phyloP scores from a whole-genome alignment of 148 eudicot genomes.

The Drosera capensis region DNA sequence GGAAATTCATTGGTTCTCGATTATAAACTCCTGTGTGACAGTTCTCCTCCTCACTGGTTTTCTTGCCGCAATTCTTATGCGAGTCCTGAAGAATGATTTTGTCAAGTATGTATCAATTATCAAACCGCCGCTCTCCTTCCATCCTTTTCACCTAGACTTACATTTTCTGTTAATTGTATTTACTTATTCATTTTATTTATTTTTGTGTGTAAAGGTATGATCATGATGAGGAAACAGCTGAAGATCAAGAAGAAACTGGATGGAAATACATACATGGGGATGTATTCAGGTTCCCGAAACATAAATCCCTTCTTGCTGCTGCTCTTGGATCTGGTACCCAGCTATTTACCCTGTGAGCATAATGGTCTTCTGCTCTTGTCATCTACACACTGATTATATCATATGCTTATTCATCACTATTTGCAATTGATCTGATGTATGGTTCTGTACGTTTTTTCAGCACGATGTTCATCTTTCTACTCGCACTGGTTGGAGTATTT shows the following conservation, averaged over 20 bases:
- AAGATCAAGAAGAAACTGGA: neutral
- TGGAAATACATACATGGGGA: neutral
- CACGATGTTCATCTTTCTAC: neutral
- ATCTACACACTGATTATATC: too few species aligned
- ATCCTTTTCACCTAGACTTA: neutral
- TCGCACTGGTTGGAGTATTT: slow-evolving; percentile 5
- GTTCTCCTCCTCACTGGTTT: neutral
- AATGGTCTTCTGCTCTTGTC: too few species aligned
- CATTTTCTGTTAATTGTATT: too few species aligned
- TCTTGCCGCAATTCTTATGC: neutral
- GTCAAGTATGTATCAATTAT: neutral
- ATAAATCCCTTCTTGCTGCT: too few species aligned
- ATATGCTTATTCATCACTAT: too few species aligned
- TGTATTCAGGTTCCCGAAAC: neutral
- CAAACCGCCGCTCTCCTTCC: neutral
- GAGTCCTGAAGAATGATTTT: neutral
- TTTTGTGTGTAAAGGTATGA: neutral
- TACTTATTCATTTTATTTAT: too few species aligned
- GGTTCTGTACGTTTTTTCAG: neutral
- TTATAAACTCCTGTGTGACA: neutral
- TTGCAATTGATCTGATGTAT: too few species aligned
- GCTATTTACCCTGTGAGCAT: too few species aligned
- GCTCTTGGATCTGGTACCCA: too few species aligned
- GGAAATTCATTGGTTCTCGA: neutral
- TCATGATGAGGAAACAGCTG: neutral